Evolutionary conservation across 306 rosid species (phyloP), one percentile per base, ranked within the genome.

Genomic region (Vicia villosa): DNA sequence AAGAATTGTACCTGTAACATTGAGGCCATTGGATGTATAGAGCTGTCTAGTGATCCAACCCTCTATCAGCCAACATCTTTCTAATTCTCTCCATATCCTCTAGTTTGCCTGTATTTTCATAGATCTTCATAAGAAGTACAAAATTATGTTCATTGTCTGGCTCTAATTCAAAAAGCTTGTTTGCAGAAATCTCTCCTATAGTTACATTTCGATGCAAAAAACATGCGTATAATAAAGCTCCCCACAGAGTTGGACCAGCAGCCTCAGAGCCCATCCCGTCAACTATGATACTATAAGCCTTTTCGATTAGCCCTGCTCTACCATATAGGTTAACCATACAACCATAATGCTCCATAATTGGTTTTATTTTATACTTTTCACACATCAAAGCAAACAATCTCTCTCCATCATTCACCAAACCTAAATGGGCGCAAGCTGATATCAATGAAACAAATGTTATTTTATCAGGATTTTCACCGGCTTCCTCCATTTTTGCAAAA

Each of bases 301-400:
- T 86, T 80, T 80, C 47, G 57, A 88, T 75, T 63, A 81, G 17
- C n/a, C 97, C 96, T 72, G 86, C 96, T 78, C 97, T 85, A 73
- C 95, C 96, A 64, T 84, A 94, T 28, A 91, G 96, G 77, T 94
- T 90, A 72, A 94, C 92, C 86, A 90, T 81, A 70, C 97, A 91
- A 55, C 91, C 91, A 79, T 80, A 88, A 78, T 94, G 97, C 63
- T 88, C 96, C 91, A 87, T 88, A 40, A 73, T 84, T 32, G 98
- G 96, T 17, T 62, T 79, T 78, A 94, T 84, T 79, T 80, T 76
- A 70, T 90, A 94, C 69, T 80, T 88, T 54, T 61, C 85, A 69
- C 66, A 78, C 98, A 94, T 88, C 59, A 69, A 19, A 62, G 83
- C 74, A 79, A 67, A 89, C 51, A 91, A 43, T 38, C 83, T 85